Percentiles rank a stretch among this genome's conserved stretches.
Evolutionary conservation across 768 basidiomycete species (phyloP).

Genomic region (Tulasnella sp.): DNA sequence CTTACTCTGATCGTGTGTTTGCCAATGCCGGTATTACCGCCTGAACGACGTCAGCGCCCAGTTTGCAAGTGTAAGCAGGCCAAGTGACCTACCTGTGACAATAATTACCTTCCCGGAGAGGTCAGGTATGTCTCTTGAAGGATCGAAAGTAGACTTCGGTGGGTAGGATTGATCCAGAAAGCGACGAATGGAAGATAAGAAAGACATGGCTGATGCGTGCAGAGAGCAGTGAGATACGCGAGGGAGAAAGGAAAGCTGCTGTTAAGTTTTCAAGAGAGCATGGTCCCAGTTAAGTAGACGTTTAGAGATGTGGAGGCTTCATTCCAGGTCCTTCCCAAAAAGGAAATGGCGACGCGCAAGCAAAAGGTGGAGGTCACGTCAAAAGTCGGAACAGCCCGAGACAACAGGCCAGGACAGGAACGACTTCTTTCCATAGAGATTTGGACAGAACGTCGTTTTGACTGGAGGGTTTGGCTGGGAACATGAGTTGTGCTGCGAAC

Average conservation of each 20-base stretch:
- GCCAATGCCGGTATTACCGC: slow-evolving; percentile 11
- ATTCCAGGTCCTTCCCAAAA: not conserved
- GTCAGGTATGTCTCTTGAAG: slow-evolving; percentile 5
- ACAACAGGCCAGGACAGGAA: too few species aligned
- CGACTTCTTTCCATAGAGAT: too few species aligned
- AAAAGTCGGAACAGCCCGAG: too few species aligned
- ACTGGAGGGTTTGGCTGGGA: too few species aligned
- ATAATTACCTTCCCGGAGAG: slow-evolving; percentile 14
- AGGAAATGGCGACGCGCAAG: not conserved
- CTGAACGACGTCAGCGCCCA: not conserved
- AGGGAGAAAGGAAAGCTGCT: not conserved
- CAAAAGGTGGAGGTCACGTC: not conserved
- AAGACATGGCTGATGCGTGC: not conserved
- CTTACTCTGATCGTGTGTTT: slow-evolving; percentile 11
- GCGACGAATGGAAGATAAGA: not conserved
- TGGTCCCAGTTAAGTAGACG: not conserved
- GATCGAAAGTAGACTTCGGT: not conserved
- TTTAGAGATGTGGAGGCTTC: not conserved
- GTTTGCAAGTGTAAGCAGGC: too few species aligned
- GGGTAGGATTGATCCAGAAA: not conserved
- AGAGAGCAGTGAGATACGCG: too few species aligned
- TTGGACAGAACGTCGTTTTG: too few species aligned
- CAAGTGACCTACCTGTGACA: not conserved
- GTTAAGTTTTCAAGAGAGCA: not conserved
- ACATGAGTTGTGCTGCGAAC: too few species aligned